Percentiles rank a stretch among this genome's conserved stretches.
Conservation (phyloP, 768 basidiomycete species). For the Rhodotorula paludigena region DNA sequence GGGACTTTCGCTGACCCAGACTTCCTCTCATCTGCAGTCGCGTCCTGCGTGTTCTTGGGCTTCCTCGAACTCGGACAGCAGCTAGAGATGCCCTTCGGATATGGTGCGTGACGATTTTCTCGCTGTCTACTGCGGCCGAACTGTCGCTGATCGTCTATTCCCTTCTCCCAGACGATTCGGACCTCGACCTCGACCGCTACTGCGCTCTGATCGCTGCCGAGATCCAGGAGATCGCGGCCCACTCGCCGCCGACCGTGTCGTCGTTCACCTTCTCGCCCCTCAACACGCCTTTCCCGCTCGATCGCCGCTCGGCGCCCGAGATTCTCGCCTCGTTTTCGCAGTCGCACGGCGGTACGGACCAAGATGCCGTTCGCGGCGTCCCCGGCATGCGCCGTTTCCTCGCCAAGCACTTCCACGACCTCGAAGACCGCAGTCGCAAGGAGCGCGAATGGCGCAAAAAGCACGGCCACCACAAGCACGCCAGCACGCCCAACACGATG, state of each 20-base stretch:
- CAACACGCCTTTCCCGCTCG: conserved; percentile 67
- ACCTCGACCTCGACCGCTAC: conserved; percentile 58
- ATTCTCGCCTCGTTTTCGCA: conserved; percentile 48
- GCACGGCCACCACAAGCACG: neutral
- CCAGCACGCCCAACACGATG: too few relatives aligned
- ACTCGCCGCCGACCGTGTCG: conserved; percentile 56
- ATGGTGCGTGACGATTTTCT: too few relatives aligned
- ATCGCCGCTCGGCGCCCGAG: conserved; percentile 58
- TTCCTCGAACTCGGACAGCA: conserved; percentile 47
- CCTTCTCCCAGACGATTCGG: conserved; percentile 41
- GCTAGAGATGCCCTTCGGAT: conserved; percentile 46
- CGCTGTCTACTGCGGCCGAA: too few relatives aligned
- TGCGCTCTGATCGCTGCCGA: conserved; percentile 64
- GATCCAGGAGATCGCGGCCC: conserved; percentile 63
- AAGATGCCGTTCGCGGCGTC: conserved; percentile 40
- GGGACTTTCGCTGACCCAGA: neutral
- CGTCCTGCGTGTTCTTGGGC: conserved; percentile 36
- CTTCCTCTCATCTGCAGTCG: neutral
- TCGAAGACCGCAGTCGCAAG: conserved; percentile 16
- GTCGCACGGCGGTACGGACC: conserved; percentile 45
- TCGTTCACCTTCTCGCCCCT: conserved; percentile 56
- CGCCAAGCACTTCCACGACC: conserved; percentile 17
- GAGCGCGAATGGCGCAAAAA: conserved; percentile 1
- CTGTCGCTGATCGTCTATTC: too few relatives aligned
- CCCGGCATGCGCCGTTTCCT: conserved; percentile 20